These are phyloP conservation scores for Irpex sp. DNA, from an alignment of 1,284 basidiomycete species.

Conservation along the genomic window DNA sequence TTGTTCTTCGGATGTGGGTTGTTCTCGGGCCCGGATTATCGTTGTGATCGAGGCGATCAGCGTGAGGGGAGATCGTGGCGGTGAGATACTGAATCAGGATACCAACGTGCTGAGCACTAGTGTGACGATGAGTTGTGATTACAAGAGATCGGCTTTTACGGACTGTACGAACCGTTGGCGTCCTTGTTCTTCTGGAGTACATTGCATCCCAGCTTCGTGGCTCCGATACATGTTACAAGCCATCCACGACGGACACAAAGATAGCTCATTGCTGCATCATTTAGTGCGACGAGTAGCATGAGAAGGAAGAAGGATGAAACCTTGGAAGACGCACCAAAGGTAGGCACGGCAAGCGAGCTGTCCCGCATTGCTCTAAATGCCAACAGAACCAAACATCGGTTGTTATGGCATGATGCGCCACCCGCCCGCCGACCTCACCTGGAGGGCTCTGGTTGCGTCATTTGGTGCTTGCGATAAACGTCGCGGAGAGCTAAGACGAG, in stretches of 20 bases:
- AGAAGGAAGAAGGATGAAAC: background rate
- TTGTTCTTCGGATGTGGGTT: background rate
- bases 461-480: background rate
- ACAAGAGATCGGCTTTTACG: background rate
- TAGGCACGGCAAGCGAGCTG: background rate
- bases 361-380: background rate
- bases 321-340: background rate
- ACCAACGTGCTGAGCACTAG: background rate
- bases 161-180: background rate
- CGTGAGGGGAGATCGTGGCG: background rate
- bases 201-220: constrained; percentile 1
- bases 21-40: background rate
- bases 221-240: background rate
- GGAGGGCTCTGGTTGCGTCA: background rate
- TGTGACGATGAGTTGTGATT: background rate
- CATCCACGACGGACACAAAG: background rate
- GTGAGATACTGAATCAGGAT: background rate
- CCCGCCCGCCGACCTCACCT: background rate
- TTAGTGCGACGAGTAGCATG: background rate
- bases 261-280: background rate
- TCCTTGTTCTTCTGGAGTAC: background rate
- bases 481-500: background rate
- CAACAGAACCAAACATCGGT: background rate
- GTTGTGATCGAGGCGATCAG: background rate
- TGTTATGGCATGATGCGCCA: background rate